Evolutionary conservation across 2,329 filamentous ascomycete species (phyloP).

Genomic region (Periglandula ipomoeae): DNA sequence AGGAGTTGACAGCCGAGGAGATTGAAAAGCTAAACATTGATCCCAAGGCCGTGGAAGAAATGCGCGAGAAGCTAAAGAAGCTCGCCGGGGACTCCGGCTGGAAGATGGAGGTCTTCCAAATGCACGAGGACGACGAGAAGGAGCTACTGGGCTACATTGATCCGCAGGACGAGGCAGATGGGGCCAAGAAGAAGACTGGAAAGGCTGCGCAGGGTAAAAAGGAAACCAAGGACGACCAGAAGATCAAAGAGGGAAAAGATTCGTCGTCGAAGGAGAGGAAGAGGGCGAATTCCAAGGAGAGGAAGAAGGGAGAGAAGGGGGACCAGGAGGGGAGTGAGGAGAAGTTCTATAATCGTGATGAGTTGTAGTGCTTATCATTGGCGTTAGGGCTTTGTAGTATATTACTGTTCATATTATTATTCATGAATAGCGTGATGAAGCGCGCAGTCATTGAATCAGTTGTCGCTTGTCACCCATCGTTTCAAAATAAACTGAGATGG

Average conservation of each 20-base stretch:
- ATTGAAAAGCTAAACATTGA: conserved; percentile 60
- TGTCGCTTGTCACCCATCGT: no score
- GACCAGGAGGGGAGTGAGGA: conserved; percentile 37
- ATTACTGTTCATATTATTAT: neutral
- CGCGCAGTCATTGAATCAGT: no score
- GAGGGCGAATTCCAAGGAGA: neutral
- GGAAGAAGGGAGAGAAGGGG: conserved; percentile 9
- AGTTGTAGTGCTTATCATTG: conserved; percentile 4
- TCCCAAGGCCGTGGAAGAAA: conserved; percentile 56
- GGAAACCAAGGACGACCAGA: conserved; percentile 9
- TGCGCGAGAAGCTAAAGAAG: conserved; percentile 59
- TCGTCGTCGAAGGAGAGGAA: neutral
- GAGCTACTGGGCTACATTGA: conserved; percentile 66
- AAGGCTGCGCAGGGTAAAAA: conserved; percentile 21
- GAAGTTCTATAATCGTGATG: conserved; percentile 33
- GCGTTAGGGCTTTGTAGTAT: no score
- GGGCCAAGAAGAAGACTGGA: conserved; percentile 10
- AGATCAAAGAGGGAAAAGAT: conserved; percentile 16
- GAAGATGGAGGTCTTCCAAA: conserved; percentile 72
- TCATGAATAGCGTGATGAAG: no score
- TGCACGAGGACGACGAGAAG: conserved; percentile 40
- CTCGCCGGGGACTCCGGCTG: conserved; percentile 64
- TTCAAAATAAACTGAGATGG: no score
- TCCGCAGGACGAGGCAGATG: neutral
- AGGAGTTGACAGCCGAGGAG: conserved; percentile 54